A percentile compares a stretch with the other conserved stretches of the same genome.
Conservation (phyloP, 106 monocot genomes). For the Dioscorea dumetorum region DNA sequence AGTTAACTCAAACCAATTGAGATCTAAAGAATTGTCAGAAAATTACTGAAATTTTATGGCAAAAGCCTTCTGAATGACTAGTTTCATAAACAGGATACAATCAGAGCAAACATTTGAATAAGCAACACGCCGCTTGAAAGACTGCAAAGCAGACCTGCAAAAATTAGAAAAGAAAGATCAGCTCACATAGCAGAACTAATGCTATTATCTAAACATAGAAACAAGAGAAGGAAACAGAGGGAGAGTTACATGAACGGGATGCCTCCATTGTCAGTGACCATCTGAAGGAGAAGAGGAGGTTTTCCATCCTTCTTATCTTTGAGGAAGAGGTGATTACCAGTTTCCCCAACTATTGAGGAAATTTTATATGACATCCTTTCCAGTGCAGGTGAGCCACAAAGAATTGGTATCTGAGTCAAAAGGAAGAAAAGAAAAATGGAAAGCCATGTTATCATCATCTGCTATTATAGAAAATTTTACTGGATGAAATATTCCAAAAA, state of each 20-base stretch:
- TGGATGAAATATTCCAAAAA: background rate
- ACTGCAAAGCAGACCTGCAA: constrained; percentile 73
- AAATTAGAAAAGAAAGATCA: constrained; percentile 3
- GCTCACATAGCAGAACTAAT: background rate
- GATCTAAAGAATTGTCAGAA: no score
- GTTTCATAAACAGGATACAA: constrained; percentile 53
- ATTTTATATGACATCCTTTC: constrained; percentile 59
- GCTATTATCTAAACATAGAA: no score
- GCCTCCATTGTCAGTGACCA: constrained; percentile 58
- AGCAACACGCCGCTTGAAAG: constrained; percentile 57
- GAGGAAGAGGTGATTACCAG: constrained; percentile 76
- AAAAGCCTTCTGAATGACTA: background rate
- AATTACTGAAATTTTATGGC: no score
- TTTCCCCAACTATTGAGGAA: constrained; percentile 60
- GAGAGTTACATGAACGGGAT: constrained; percentile 59
- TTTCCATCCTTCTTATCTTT: constrained; percentile 53
- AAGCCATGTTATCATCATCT: background rate
- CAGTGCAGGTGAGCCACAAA: constrained; percentile 47
- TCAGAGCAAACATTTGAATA: constrained; percentile 78
- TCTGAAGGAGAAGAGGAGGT: constrained; percentile 79
- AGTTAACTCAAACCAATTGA: constrained; percentile 32
- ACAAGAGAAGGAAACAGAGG: no score
- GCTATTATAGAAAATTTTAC: background rate
- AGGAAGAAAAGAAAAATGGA: background rate
- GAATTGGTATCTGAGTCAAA: constrained; percentile 52